Conservation (phyloP, 164 flowering plant species). For the Piper longum region DNA sequence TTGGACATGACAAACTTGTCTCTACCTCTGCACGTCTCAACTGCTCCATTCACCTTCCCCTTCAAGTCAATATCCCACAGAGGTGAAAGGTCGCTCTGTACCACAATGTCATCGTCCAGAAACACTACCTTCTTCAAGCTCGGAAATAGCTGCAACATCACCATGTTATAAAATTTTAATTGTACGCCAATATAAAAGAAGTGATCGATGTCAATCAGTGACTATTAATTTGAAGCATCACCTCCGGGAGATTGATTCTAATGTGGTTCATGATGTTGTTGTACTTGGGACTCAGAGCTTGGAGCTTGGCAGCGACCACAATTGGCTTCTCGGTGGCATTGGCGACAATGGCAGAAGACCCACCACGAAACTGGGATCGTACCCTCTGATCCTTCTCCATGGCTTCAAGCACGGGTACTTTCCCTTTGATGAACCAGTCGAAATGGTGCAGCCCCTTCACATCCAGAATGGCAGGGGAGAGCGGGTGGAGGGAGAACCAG, state of each 20-base stretch:
- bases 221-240: constrained; percentile 5
- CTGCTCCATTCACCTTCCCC: constrained; percentile 98
- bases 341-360: constrained; percentile 70
- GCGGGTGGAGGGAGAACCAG: constrained; percentile 84
- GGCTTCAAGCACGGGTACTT: constrained; percentile 86
- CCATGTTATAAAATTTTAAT: background rate
- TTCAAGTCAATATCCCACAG: constrained; percentile 87
- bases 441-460: constrained; percentile 92
- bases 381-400: constrained; percentile 88
- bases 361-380: constrained; percentile 77
- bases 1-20: constrained; percentile 93
- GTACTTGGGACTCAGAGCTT: constrained; percentile 93
- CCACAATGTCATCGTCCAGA: constrained; percentile 86
- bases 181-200: too few relatives aligned
- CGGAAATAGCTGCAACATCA: constrained; percentile 70
- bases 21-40: constrained; percentile 81
- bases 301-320: constrained; percentile 79
- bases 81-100: constrained; percentile 79
- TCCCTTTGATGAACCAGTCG: constrained; percentile 88
- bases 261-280: constrained; percentile 90
- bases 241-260: constrained; percentile 90
- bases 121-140: constrained; percentile 79
- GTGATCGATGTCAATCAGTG: background rate
- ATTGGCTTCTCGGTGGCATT: constrained; percentile 58
- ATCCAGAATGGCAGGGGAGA: constrained; percentile 69